These are phyloP conservation scores for Gaultheria prostrata DNA, from an alignment of 148 eudicot genomes.

Conservation along the genomic window DNA sequence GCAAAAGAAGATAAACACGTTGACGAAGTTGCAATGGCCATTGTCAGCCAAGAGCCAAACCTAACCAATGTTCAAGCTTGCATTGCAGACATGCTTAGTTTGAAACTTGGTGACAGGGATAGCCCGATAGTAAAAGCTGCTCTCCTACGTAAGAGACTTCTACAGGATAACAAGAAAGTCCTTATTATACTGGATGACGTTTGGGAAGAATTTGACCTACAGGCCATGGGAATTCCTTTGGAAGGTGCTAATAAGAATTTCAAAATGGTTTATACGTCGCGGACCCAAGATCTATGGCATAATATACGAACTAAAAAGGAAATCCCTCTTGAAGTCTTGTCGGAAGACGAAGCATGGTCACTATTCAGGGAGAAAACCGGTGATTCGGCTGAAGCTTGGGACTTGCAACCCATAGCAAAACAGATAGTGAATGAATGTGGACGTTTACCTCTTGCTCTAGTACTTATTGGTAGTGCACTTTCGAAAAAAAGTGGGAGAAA, in stretches of 20 bases:
- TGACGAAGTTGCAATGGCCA: neutral
- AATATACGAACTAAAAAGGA: slow-evolving; percentile 19
- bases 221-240: slow-evolving; percentile 26
- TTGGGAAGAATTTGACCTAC: slow-evolving; percentile 36
- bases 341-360: slow-evolving; percentile 34
- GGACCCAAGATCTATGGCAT: slow-evolving; percentile 27
- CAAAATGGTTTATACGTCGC: slow-evolving; percentile 29
- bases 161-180: slow-evolving; percentile 13
- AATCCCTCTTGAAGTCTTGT: slow-evolving; percentile 20
- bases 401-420: slow-evolving; percentile 23
- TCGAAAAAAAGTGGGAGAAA: slow-evolving; percentile 18
- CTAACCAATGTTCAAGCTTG: neutral
- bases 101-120: neutral
- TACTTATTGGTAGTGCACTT: slow-evolving; percentile 26
- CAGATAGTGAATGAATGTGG: slow-evolving; percentile 39
- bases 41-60: neutral
- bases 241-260: slow-evolving; percentile 21
- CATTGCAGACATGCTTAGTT: neutral
- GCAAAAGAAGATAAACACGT: neutral
- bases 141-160: slow-evolving; percentile 30
- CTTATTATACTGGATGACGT: slow-evolving; percentile 46
- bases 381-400: slow-evolving; percentile 20
- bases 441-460: slow-evolving; percentile 46
- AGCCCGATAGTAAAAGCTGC: slow-evolving; percentile 21
- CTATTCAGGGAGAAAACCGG: slow-evolving; percentile 35